These are phyloP conservation scores for Candida ipomoeae DNA, from an alignment of 805 yeast genomes.

Conservation along the genomic window DNA sequence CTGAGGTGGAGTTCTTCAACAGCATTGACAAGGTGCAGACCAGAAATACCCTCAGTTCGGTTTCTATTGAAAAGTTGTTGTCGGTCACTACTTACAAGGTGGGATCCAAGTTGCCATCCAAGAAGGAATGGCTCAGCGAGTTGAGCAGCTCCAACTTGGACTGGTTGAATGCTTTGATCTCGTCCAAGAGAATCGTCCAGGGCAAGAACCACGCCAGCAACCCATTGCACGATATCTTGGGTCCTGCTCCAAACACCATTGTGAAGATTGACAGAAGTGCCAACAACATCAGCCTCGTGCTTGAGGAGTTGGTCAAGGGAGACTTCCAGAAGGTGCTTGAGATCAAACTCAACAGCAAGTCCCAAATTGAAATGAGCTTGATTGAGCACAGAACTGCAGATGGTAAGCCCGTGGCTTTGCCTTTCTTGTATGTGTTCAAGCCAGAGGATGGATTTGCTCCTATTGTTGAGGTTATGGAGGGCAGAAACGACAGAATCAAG, in stretches of 20 bases:
- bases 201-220: conserved; percentile 74
- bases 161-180: conserved; percentile 91
- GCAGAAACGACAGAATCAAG: conserved; percentile 89
- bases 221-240: conserved; percentile 74
- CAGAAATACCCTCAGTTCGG: conserved; percentile 26
- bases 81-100: conserved; percentile 35
- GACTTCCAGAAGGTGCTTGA: conserved; percentile 61
- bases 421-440: conserved; percentile 72
- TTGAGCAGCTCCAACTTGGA: conserved; percentile 73
- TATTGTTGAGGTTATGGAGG: conserved; percentile 82
- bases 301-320: conserved; percentile 72
- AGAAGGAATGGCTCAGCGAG: conserved; percentile 63
- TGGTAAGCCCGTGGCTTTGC: conserved; percentile 66
- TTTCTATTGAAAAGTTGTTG: conserved; percentile 28
- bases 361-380: conserved; percentile 63
- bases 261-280: conserved; percentile 56
- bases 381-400: conserved; percentile 88
- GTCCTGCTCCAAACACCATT: conserved; percentile 61
- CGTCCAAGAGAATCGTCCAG: conserved; percentile 78
- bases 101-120: conserved; percentile 31
- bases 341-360: conserved; percentile 47
- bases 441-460: conserved; percentile 95
- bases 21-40: conserved; percentile 40
- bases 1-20: conserved; percentile 87
- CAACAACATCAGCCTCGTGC: conserved; percentile 57